Conservation (phyloP, 2,329 filamentous ascomycete species). For the Ophiostoma sp. region DNA sequence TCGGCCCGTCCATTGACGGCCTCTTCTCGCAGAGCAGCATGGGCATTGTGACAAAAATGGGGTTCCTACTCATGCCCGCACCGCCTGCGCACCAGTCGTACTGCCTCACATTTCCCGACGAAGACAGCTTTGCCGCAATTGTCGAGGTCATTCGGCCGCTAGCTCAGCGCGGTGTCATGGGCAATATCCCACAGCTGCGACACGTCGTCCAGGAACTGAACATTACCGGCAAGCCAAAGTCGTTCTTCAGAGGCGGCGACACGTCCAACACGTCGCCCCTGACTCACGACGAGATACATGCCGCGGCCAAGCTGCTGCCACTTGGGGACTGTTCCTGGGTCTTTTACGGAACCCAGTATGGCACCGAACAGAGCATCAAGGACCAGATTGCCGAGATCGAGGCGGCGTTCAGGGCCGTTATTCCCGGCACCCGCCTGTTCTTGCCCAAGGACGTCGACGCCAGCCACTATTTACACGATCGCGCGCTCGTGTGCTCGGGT, state of each 20-base stretch:
- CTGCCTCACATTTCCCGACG: constrained; percentile 38
- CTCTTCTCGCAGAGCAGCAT: constrained; percentile 50
- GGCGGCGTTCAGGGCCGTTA: constrained; percentile 37
- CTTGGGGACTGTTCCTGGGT: constrained; percentile 45
- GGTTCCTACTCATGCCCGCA: constrained; percentile 40
- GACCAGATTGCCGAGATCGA: constrained; percentile 40
- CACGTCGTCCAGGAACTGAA: constrained; percentile 37
- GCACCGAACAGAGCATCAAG: constrained; percentile 30
- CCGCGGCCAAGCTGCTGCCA: constrained; percentile 35
- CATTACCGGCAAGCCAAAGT: constrained; percentile 38
- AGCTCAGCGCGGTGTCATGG: constrained; percentile 34
- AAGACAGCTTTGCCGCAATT: constrained; percentile 35
- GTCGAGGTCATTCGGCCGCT: constrained; percentile 38
- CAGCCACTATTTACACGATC: constrained; percentile 37
- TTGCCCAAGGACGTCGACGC: constrained; percentile 39
- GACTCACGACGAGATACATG: constrained; percentile 32
- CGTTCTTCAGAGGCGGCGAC: constrained; percentile 27
- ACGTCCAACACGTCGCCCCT: constrained; percentile 26
- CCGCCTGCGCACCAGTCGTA: constrained; percentile 37
- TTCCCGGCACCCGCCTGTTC: constrained; percentile 41
- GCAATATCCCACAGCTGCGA: constrained; percentile 44
- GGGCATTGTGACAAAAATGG: constrained; percentile 52
- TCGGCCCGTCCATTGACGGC: constrained; percentile 40
- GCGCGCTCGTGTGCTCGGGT: constrained; percentile 35
- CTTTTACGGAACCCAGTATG: constrained; percentile 46